These are phyloP conservation scores for Coleophoma crateriformis DNA, from an alignment of 2,329 filamentous ascomycete genomes.

Conservation along the genomic window DNA sequence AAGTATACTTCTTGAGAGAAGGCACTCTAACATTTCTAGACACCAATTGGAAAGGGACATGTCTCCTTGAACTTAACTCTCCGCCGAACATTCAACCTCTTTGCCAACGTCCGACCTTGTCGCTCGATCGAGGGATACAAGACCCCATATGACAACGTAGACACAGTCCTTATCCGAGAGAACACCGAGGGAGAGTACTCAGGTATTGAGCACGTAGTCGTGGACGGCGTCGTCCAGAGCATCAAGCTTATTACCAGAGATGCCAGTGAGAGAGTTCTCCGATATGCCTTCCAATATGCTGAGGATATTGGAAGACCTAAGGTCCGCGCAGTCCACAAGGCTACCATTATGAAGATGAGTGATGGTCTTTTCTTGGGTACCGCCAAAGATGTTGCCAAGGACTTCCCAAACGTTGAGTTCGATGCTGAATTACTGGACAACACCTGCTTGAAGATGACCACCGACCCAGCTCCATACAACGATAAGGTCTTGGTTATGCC, in stretches of 20 bases:
- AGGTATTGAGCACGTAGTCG: conserved; percentile 96
- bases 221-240: conserved; percentile 96
- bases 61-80: conserved; percentile 98
- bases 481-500: conserved; percentile 98
- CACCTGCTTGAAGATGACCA: conserved; percentile 98
- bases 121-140: conserved; percentile 96
- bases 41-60: conserved; percentile 96
- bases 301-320: conserved; percentile 89
- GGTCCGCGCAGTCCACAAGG: conserved; percentile 98
- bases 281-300: conserved; percentile 98
- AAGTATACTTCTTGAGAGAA: conserved; percentile 10
- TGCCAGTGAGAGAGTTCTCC: conserved; percentile 90
- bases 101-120: conserved; percentile 98
- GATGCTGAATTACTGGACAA: conserved; percentile 98
- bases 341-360: conserved; percentile 99
- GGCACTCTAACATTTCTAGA: conserved; percentile 41
- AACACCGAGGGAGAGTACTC: conserved; percentile 99
- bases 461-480: conserved; percentile 93
- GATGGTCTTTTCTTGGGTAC: conserved; percentile 96
- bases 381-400: conserved; percentile 81
- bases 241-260: conserved; percentile 99
- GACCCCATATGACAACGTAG: conserved; percentile 95
- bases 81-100: conserved; percentile 98
- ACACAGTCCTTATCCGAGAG: conserved; percentile 97
- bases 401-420: conserved; percentile 94